Conservation (phyloP, 148 eudicot species). For the Cornus suecica region DNA sequence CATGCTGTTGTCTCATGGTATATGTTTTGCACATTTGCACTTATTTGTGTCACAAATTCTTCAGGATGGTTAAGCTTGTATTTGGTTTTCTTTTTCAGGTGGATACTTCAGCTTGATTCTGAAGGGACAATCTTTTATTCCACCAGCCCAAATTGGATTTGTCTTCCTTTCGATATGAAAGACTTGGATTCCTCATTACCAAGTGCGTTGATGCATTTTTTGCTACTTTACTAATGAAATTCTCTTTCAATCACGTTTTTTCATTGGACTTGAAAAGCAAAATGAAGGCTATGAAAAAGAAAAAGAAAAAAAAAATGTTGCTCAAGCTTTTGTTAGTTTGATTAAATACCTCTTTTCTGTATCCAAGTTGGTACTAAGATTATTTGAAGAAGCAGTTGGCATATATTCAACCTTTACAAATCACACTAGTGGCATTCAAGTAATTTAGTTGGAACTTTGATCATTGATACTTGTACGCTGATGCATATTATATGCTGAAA, state of each 20-base stretch:
- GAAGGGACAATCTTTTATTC: constrained; percentile 82
- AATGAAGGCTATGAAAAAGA: too few relatives aligned
- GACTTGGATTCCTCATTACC: constrained; percentile 23
- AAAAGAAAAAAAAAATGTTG: too few relatives aligned
- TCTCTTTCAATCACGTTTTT: not conserved
- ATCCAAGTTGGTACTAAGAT: too few relatives aligned
- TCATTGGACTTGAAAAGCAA: too few relatives aligned
- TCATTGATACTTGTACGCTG: not conserved
- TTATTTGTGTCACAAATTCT: constrained; percentile 1
- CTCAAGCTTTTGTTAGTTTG: too few relatives aligned
- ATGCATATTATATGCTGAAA: not conserved
- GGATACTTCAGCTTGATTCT: constrained; percentile 89
- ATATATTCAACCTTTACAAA: too few relatives aligned
- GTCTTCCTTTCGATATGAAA: constrained; percentile 11
- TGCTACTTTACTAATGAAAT: not conserved
- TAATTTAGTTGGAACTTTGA: not conserved
- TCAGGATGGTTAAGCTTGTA: constrained; percentile 2
- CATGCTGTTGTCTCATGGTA: constrained; percentile 95
- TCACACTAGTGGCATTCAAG: too few relatives aligned
- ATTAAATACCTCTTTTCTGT: too few relatives aligned
- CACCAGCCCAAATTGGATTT: constrained; percentile 76
- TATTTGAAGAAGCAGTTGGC: too few relatives aligned
- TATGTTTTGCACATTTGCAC: constrained; percentile 18
- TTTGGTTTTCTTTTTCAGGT: constrained; percentile 47
- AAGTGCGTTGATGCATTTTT: constrained; percentile 29